Evolutionary conservation across 1,284 basidiomycete species (phyloP), one percentile per base, ranked within the genome.

Genomic region (Puccinia coronata): DNA sequence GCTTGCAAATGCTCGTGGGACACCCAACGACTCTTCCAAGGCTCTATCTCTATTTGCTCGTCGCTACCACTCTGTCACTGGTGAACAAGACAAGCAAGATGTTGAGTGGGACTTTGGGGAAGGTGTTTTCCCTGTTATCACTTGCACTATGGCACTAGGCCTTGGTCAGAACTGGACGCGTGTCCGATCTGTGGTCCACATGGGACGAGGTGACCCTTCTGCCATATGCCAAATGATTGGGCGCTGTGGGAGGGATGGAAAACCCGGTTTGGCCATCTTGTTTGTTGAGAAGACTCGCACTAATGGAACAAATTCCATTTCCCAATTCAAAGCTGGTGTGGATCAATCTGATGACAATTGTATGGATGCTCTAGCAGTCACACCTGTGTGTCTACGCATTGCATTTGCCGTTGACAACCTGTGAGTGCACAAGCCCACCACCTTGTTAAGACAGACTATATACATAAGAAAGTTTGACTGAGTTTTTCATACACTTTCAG

Each of bases 211-310:
- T 12, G 41, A 71, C 43, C 69, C 69, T 1, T 47, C 69, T 36
- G 49, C 47, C 3, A 53, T 71, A 12, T 51, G 57, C 57, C 57
- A 61, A 61, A 61, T 61, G 57, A 61, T 61, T 31, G 57, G 57
- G 25, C 11, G 25, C 2, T 11, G 31, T 61, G 57, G 25, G 28
- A 61, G 25, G 12, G 34, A 61, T 61, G 57, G 25, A 12, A 61
- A 36, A 36, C 57, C 57, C 12, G 57, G 57, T 3, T 61, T 61
- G n/a, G 57, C 28, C 25, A 28, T 61, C 28, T 11, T 61, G 2
- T 61, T 31, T 12, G 25, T 61, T 18, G 57, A 61, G 25, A 61
- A 61, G 57, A 8, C 34, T 61, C 31, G 57, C 6, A 4, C 20
- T 3, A 36, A 61, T 28, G 57, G 57, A 18, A 61, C 25, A 11